Conservation (phyloP, 345 rosid genomes). For the Laguncularia racemosa region DNA sequence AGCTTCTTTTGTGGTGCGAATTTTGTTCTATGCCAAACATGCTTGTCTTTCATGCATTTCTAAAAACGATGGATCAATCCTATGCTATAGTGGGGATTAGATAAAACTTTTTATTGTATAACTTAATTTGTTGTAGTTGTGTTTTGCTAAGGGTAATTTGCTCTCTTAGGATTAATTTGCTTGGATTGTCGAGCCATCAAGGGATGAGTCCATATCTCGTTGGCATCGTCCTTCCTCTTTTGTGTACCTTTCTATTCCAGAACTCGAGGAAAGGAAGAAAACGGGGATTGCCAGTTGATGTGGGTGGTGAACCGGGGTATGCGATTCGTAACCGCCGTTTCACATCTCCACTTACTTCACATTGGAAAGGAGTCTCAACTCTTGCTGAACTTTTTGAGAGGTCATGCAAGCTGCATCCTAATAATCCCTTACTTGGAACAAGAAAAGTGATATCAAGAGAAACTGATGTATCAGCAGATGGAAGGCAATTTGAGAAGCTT, state of each 20-base stretch:
- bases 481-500: constrained; percentile 81
- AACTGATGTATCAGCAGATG: constrained; percentile 48
- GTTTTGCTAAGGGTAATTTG: neutral
- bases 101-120: neutral
- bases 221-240: constrained; percentile 65
- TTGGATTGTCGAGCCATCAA: constrained; percentile 9
- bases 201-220: constrained; percentile 74
- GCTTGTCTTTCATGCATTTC: no score
- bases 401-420: constrained; percentile 49
- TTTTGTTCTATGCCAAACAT: no score
- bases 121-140: neutral
- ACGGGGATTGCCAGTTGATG: constrained; percentile 73
- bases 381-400: constrained; percentile 86
- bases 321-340: constrained; percentile 57
- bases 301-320: constrained; percentile 79
- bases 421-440: constrained; percentile 70
- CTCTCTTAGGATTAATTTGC: constrained; percentile 1
- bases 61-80: no score
- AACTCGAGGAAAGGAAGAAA: constrained; percentile 51
- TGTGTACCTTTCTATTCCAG: constrained; percentile 51
- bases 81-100: no score
- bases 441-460: constrained; percentile 63
- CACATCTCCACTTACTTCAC: constrained; percentile 41
- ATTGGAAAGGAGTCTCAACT: constrained; percentile 74
- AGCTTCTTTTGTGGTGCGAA: no score